phyloP scores from a whole-genome alignment of 768 basidiomycete species.

The Agaricus blazei region DNA sequence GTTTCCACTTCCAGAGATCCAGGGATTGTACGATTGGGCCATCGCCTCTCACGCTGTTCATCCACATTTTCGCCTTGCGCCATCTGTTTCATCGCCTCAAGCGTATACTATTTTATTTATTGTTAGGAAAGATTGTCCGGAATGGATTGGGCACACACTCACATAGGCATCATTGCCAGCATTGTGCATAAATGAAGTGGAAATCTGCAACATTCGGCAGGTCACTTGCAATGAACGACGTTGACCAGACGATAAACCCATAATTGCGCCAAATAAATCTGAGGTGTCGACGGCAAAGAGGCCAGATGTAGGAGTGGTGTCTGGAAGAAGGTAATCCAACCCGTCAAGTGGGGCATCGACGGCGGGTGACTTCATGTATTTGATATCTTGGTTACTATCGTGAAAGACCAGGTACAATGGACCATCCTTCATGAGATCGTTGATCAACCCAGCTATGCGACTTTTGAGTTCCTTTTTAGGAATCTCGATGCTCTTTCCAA shows the following conservation, averaged over 20 bases:
- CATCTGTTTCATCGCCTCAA: slow-evolving; percentile 65
- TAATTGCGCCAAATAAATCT: slow-evolving; percentile 69
- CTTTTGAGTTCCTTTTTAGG: slow-evolving; percentile 45
- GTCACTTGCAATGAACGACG: slow-evolving; percentile 54
- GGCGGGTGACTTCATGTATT: slow-evolving; percentile 57
- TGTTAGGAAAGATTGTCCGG: no score
- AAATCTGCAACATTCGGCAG: slow-evolving; percentile 58
- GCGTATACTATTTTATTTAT: slow-evolving; percentile 50
- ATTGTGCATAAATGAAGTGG: slow-evolving; percentile 62
- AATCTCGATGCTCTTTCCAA: slow-evolving; percentile 57
- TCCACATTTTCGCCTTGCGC: slow-evolving; percentile 70
- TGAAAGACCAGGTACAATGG: slow-evolving; percentile 81
- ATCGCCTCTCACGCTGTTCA: slow-evolving; percentile 70
- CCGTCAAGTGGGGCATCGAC: slow-evolving; percentile 51
- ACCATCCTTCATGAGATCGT: slow-evolving; percentile 34
- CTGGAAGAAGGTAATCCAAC: slow-evolving; percentile 54
- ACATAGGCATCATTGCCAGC: slow-evolving; percentile 87
- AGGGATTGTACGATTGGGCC: slow-evolving; percentile 56
- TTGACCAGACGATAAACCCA: slow-evolving; percentile 52
- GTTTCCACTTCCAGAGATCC: slow-evolving; percentile 51
- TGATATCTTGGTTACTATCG: slow-evolving; percentile 72
- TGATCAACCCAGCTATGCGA: slow-evolving; percentile 44
- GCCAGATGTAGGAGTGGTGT: slow-evolving; percentile 43
- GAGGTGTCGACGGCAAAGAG: slow-evolving; percentile 70
- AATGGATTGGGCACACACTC: slow-evolving; percentile 18